These are phyloP conservation scores for Fusarium brachygibbosum DNA, from an alignment of 2,329 filamentous ascomycete genomes.

Conservation along the genomic window DNA sequence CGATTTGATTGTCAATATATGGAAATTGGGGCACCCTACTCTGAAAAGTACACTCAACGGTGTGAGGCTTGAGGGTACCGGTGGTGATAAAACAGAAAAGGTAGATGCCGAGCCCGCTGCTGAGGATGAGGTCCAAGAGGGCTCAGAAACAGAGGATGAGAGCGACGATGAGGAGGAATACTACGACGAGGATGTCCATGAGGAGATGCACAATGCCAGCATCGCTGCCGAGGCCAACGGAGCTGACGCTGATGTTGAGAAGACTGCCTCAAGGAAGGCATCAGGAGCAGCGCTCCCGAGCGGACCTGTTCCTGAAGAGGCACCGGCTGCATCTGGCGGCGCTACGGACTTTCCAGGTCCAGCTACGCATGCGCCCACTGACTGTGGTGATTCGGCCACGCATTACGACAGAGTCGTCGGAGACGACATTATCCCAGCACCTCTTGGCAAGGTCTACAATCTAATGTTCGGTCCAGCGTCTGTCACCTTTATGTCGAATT, in stretches of 20 bases:
- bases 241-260: conserved; percentile 69
- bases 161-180: conserved; percentile 73
- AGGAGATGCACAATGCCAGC: conserved; percentile 84
- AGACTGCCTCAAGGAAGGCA: conserved; percentile 76
- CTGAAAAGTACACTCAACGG: conserved; percentile 93
- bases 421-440: conserved; percentile 88
- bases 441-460: conserved; percentile 90
- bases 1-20: conserved; percentile 96
- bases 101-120: conserved; percentile 65
- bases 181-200: conserved; percentile 80
- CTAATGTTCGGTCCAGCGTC: conserved; percentile 88
- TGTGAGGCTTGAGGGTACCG: conserved; percentile 82
- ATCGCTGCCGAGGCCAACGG: conserved; percentile 60
- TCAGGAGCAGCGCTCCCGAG: conserved; percentile 68
- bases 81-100: conserved; percentile 93
- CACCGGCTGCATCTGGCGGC: conserved; percentile 57
- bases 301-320: conserved; percentile 62
- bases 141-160: conserved; percentile 69
- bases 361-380: conserved; percentile 83
- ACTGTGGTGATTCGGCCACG: conserved; percentile 81
- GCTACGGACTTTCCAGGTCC: conserved; percentile 84
- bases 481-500: conserved; percentile 85
- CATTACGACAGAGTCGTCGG: conserved; percentile 90
- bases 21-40: conserved; percentile 95
- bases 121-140: conserved; percentile 62